Base-by-base conservation (phyloP, 257 asterid species). In the Prunella vulgaris region DNA sequence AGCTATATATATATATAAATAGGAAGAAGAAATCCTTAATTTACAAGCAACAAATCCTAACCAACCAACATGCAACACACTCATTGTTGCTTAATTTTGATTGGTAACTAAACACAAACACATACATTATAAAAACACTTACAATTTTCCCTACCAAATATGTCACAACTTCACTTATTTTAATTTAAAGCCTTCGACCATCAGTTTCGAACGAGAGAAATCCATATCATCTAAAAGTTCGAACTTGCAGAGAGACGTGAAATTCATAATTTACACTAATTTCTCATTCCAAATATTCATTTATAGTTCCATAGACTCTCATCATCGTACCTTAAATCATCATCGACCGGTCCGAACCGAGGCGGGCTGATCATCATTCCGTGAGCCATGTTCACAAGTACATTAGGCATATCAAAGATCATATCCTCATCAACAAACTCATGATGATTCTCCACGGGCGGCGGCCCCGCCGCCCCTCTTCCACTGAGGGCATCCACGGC, bases 281-380 rank as follows among this genome's bases (percentile, higher is more conserved):
- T 32, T 32, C 37, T 32, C 6, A 38, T 38, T 12, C 2, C n/a
- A 8, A 32, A 32, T n/a, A n/a, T n/a, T 32, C 37, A 32, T 4
- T 78, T 86, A 69, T 74, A 80, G 28, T 76, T 83, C 96, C 96
- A 88, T 2, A 84, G 74, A 66, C 71, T 71, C n/a, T 78, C 77
- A n/a, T 46, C 10, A n/a, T 81, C 81, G 14, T 40, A 28, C 44
- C 57, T 17, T 27, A 1, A 51, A 10, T 37, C 21, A 28, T 35
- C 52, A 7, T 13, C 88, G 25, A 40, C 66, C 4, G 53, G 38
- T 24, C 70, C 81, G 25, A 84, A 30, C 4, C 88, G 80, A 0
- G 95, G 95, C 7, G 95, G 95, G 74, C 92, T 88, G 3, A 88
- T 84, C 72, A 88, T 80, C 95, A 88, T 86, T 3, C 90, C 95